Evolutionary conservation across 495 filamentous ascomycete genomes (phyloP).

Genomic region (Penicillium argentinense): DNA sequence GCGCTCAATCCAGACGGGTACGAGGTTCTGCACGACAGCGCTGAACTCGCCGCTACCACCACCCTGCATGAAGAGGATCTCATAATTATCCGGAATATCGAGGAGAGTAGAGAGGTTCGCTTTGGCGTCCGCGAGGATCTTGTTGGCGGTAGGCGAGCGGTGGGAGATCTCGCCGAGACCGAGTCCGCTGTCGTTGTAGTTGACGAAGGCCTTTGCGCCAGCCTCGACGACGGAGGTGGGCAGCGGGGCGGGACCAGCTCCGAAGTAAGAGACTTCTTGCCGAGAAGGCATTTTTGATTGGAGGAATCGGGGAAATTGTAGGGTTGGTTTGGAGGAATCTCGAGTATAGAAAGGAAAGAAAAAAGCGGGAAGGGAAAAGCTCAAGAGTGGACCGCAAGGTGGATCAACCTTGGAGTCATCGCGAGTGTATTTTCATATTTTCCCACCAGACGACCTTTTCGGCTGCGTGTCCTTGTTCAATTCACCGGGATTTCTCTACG

Average conservation of each 20-base stretch:
- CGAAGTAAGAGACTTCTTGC: constrained; percentile 73
- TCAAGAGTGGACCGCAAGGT: constrained; percentile 21
- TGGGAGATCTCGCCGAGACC: constrained; percentile 80
- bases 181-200: constrained; percentile 79
- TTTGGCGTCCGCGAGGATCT: constrained; percentile 67
- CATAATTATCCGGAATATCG: constrained; percentile 74
- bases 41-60: constrained; percentile 84
- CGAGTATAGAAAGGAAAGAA: constrained; percentile 6
- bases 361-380: constrained; percentile 19
- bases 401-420: constrained; percentile 25
- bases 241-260: constrained; percentile 81
- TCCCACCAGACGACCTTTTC: background rate
- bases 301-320: too few species aligned
- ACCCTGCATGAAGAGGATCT: constrained; percentile 76
- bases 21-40: constrained; percentile 77
- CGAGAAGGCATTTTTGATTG: constrained; percentile 32
- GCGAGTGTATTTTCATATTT: too few species aligned
- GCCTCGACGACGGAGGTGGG: constrained; percentile 74
- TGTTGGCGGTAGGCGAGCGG: constrained; percentile 72
- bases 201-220: constrained; percentile 72
- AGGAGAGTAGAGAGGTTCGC: constrained; percentile 65
- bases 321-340: too few species aligned
- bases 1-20: constrained; percentile 75
- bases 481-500: constrained; percentile 2
- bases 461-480: background rate